phyloP scores from a whole-genome alignment of 176 grass and related monocot genomes.

The Thalia dealbata region DNA sequence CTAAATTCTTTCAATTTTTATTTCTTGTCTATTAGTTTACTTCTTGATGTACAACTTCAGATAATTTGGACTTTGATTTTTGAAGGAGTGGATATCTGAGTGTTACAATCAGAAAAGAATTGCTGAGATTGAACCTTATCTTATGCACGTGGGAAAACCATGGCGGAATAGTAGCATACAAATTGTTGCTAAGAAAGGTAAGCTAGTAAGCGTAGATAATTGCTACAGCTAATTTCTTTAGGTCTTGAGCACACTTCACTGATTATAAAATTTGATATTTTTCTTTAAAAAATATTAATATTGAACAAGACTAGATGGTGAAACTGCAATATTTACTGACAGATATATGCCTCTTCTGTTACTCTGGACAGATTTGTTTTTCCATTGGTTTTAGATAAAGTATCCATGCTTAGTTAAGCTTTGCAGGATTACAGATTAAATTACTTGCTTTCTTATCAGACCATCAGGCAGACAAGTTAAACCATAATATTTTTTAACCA shows the following conservation, averaged over 20 bases:
- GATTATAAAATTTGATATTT: not conserved
- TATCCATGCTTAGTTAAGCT: not conserved
- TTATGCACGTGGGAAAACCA: conserved; percentile 94
- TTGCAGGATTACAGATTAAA: not conserved
- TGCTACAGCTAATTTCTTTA: not conserved
- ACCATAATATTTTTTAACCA: too few relatives aligned
- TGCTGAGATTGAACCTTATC: conserved; percentile 72
- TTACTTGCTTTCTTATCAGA: too few relatives aligned
- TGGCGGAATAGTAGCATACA: conserved; percentile 53
- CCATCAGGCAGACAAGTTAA: too few relatives aligned
- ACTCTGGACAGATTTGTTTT: not conserved
- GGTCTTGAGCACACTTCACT: not conserved
- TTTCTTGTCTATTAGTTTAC: not conserved
- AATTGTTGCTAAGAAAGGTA: conserved; percentile 46
- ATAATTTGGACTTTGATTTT: conserved; percentile 8
- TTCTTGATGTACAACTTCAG: not conserved
- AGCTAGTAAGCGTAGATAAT: not conserved
- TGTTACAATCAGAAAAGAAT: conserved; percentile 67
- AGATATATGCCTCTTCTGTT: not conserved
- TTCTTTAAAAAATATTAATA: too few relatives aligned
- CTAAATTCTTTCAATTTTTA: not conserved
- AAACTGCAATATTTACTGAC: not conserved
- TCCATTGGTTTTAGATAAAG: not conserved
- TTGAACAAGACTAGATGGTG: not conserved
- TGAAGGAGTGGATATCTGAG: conserved; percentile 77